These are phyloP conservation scores for Leptographium lundbergii DNA, from an alignment of 2,329 filamentous ascomycete genomes.

Conservation along the genomic window DNA sequence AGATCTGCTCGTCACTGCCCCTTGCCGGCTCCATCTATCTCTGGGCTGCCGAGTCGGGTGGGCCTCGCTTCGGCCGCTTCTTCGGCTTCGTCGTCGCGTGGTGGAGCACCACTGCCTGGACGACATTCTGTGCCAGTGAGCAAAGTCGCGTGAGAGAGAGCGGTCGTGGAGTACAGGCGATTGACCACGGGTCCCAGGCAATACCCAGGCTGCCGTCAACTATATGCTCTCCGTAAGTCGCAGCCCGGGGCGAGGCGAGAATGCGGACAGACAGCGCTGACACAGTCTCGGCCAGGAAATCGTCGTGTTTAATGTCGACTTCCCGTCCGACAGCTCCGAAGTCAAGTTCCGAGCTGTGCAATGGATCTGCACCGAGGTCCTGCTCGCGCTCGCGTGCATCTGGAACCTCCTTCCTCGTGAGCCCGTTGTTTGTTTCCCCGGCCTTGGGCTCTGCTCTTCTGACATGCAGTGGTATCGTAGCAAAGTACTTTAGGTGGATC, in stretches of 20 bases:
- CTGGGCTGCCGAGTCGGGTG: conserved; percentile 1
- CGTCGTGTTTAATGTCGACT: conserved; percentile 6
- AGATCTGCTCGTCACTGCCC: conserved; percentile 10
- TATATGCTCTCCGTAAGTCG: too few species aligned
- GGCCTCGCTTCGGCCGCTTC: neutral
- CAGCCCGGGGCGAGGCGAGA: too few species aligned
- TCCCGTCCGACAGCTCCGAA: conserved; percentile 3
- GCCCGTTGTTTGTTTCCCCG: neutral
- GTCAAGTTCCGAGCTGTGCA: conserved; percentile 9
- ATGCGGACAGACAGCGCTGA: too few species aligned
- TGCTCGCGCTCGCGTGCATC: conserved; percentile 5
- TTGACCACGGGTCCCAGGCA: too few species aligned
- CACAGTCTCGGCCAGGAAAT: neutral
- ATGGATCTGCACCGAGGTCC: conserved; percentile 9
- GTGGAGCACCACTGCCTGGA: conserved; percentile 10
- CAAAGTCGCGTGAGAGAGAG: too few species aligned
- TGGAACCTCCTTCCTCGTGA: conserved; percentile 8
- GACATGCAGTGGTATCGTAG: neutral
- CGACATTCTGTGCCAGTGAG: conserved; percentile 9
- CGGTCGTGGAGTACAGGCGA: too few species aligned
- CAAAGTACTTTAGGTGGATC: conserved; percentile 7
- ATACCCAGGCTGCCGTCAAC: too few species aligned
- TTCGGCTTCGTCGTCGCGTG: conserved; percentile 7
- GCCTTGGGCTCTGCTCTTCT: too few species aligned
- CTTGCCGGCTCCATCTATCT: conserved; percentile 7